Conservation (phyloP, 2,329 filamentous ascomycete species). For the Trichocomaceae sp. region DNA sequence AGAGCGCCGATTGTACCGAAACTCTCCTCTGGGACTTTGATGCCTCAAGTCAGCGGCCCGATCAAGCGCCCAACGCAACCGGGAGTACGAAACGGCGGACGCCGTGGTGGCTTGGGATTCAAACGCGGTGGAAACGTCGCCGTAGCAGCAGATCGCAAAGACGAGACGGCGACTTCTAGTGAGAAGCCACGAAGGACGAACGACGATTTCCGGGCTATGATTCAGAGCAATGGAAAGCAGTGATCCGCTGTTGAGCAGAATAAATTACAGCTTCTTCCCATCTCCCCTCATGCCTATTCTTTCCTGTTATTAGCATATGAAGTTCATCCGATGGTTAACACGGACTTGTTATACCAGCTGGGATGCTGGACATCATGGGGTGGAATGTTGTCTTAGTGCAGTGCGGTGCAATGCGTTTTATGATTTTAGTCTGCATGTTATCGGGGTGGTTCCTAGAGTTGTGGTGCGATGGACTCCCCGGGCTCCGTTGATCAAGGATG, state of each 20-base stretch:
- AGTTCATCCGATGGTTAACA: constrained; percentile 2
- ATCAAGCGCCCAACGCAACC: constrained; percentile 43
- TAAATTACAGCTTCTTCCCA: not conserved
- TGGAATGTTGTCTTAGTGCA: constrained; percentile 1
- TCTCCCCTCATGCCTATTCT: not conserved
- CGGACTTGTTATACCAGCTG: constrained; percentile 1
- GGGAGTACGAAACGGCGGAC: constrained; percentile 35
- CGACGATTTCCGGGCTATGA: constrained; percentile 51
- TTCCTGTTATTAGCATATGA: not conserved
- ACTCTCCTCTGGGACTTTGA: constrained; percentile 23
- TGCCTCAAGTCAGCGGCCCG: constrained; percentile 28
- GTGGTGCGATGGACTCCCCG: not conserved
- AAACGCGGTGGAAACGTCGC: constrained; percentile 35
- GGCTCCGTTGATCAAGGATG: not conserved
- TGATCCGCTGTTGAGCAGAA: constrained; percentile 12
- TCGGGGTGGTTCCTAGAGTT: not conserved
- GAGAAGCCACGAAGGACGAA: constrained; percentile 46
- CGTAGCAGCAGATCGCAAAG: constrained; percentile 8
- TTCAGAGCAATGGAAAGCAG: constrained; percentile 36
- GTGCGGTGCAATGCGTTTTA: not conserved
- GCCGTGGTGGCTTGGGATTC: constrained; percentile 45
- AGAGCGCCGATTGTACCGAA: constrained; percentile 38
- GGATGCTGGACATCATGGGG: constrained; percentile 4
- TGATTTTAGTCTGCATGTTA: not conserved
- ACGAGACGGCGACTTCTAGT: constrained; percentile 16